These are phyloP conservation scores for Calonectria hongkongensis DNA, from an alignment of 2,329 filamentous ascomycete genomes.

Conservation along the genomic window DNA sequence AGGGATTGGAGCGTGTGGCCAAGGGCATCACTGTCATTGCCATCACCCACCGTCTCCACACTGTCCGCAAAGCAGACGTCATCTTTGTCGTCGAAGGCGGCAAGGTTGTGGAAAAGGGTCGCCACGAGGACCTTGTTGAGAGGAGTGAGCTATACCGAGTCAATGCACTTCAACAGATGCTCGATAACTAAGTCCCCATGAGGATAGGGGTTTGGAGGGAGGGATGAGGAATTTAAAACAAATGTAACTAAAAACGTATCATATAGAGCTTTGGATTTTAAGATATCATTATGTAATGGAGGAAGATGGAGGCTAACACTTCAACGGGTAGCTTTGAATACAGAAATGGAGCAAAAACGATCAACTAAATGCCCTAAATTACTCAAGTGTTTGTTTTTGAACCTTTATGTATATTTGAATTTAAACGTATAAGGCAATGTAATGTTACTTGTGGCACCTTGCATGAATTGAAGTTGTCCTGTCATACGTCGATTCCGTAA, in stretches of 20 bases:
- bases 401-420: neutral
- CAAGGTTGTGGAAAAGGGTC: constrained; percentile 70
- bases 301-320: constrained; percentile 7
- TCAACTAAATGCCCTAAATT: neutral
- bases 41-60: constrained; percentile 75
- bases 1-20: constrained; percentile 76
- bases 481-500: neutral
- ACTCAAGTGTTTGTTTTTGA: neutral
- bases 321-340: constrained; percentile 10
- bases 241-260: constrained; percentile 14
- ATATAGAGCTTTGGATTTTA: constrained; percentile 21
- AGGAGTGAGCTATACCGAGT: constrained; percentile 71
- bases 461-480: neutral
- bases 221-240: neutral
- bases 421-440: neutral
- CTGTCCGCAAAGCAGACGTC: constrained; percentile 73
- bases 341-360: constrained; percentile 11
- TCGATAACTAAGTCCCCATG: constrained; percentile 46
- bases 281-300: constrained; percentile 24
- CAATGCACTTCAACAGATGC: constrained; percentile 72
- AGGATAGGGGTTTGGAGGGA: neutral
- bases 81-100: constrained; percentile 75
- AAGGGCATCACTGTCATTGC: constrained; percentile 74
- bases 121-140: constrained; percentile 73
- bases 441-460: too few relatives aligned